Evolutionary conservation across 306 rosid species (phyloP), one percentile per base, ranked within the genome.

Genomic region (Styphnolobium japonicum): DNA sequence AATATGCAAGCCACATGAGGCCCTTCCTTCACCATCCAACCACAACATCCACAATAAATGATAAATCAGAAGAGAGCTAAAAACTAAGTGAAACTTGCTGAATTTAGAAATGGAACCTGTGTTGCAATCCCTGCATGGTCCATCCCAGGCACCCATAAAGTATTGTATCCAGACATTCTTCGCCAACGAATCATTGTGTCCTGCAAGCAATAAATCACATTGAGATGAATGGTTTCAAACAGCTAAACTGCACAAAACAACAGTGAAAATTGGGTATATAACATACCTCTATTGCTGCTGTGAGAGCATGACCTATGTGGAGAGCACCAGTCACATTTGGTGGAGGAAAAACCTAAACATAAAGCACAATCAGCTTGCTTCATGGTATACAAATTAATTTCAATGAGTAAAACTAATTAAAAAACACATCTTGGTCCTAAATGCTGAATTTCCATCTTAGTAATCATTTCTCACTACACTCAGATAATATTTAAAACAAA

Each of bases 71-170:
- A n/a, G n/a, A 72, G 69, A 68, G 52, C 45, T 9, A 53, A 68
- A 31, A 63, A 69, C 56, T 12, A 66, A 15, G 45, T 9, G 10
- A 46, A 68, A 70, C 39, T 29, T 75, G 74, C 40, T 42, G 39
- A 60, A 71, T 60, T 68, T 66, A 71, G 69, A 68, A 46, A 71
- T 5, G 77, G 45, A 70, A 91, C 98, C 99, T 95, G 98, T 29
- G 99, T 95, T 14, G 99, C 99, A 63, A 93, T 93, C 79, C 98
- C 98, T 7, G 99, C 97, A 81, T 95, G 99, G 85, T 95, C 99
- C 93, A 91, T 86, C 80, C 97, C 94, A 81, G 99, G 99, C 79
- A 95, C 97, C 98, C 99, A 95, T 89, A 95, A 75, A 75, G 92
- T 31, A 88, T 95, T 95, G 88, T 84, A 91, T 70, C 99, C 98